Conservation (phyloP, 2,329 filamentous ascomycete genomes). For the Rasamsonia emersonii region DNA sequence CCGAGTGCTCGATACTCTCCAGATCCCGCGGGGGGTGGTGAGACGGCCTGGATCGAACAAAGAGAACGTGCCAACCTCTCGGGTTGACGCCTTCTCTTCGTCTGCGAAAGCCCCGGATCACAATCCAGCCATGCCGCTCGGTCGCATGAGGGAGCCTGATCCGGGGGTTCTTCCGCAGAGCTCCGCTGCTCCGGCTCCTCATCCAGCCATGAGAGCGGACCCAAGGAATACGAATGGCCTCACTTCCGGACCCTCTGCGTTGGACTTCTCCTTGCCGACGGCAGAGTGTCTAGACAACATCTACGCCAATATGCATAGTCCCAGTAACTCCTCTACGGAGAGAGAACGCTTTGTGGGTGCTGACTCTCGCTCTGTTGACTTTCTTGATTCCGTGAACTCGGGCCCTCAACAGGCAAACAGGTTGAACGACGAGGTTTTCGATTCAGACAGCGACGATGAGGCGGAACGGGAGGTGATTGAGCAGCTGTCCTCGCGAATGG, state of each 20-base stretch:
- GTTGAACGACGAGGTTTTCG: conserved; percentile 16
- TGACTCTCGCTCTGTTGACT: conserved; percentile 19
- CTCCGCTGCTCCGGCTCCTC: background rate
- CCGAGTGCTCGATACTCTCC: conserved; percentile 29
- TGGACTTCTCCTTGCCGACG: conserved; percentile 29
- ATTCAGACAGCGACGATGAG: conserved; percentile 28
- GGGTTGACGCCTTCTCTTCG: conserved; percentile 1
- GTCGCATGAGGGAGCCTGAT: background rate
- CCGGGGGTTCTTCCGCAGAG: background rate
- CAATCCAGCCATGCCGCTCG: background rate
- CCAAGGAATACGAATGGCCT: conserved; percentile 16
- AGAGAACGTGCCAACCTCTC: background rate
- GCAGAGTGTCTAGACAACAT: conserved; percentile 27
- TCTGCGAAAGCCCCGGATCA: background rate
- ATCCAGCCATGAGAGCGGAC: conserved; percentile 3
- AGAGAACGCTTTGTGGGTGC: conserved; percentile 14
- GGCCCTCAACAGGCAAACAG: conserved; percentile 14
- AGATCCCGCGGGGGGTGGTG: conserved; percentile 20
- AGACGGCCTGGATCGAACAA: conserved; percentile 7
- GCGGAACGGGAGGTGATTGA: conserved; percentile 34
- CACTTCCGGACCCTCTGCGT: conserved; percentile 15
- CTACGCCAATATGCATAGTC: conserved; percentile 23
- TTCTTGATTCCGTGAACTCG: conserved; percentile 19
- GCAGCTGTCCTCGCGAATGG: conserved; percentile 36
- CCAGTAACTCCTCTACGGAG: conserved; percentile 12